Evolutionary conservation across 768 basidiomycete species (phyloP).

Genomic region (Suillus subalutaceus): DNA sequence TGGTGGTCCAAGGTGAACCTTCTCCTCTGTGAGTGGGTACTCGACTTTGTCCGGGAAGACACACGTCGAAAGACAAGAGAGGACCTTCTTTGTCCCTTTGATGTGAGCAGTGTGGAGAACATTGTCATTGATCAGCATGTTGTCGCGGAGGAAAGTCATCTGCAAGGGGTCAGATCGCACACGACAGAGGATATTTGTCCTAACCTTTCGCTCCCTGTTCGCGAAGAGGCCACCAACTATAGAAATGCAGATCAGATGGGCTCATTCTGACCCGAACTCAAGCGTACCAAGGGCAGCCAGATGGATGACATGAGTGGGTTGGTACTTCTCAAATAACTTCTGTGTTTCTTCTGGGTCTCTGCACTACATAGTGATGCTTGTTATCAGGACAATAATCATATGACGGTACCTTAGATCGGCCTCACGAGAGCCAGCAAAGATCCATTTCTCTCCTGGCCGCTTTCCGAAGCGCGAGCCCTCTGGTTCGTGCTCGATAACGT

Average conservation of each 20-base stretch:
- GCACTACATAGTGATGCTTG: neutral
- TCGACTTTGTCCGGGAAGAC: conserved; percentile 96
- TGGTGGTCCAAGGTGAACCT: conserved; percentile 90
- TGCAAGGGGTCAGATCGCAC: conserved; percentile 29
- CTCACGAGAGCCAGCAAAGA: conserved; percentile 78
- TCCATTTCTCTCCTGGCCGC: conserved; percentile 77
- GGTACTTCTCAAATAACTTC: conserved; percentile 84
- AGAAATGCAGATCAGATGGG: conserved; percentile 13
- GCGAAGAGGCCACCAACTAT: conserved; percentile 92
- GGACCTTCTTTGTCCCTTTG: conserved; percentile 70
- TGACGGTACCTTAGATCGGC: conserved; percentile 76
- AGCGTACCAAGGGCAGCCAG: conserved; percentile 87
- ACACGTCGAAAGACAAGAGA: conserved; percentile 96
- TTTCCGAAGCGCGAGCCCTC: conserved; percentile 81
- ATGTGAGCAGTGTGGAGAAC: conserved; percentile 78
- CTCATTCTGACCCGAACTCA: neutral
- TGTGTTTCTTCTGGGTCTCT: conserved; percentile 74
- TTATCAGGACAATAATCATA: neutral
- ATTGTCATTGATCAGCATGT: conserved; percentile 94
- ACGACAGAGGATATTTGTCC: conserved; percentile 13
- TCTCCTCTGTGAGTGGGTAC: conserved; percentile 91
- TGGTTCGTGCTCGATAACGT: conserved; percentile 78
- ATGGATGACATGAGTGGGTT: conserved; percentile 96
- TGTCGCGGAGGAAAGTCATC: conserved; percentile 93
- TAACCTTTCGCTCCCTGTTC: conserved; percentile 93